A percentile compares a stretch with the other conserved stretches of the same genome.
phyloP scores from a whole-genome alignment of 192 early-diverging fungal genomes.

The Chytriomyces sp. region DNA sequence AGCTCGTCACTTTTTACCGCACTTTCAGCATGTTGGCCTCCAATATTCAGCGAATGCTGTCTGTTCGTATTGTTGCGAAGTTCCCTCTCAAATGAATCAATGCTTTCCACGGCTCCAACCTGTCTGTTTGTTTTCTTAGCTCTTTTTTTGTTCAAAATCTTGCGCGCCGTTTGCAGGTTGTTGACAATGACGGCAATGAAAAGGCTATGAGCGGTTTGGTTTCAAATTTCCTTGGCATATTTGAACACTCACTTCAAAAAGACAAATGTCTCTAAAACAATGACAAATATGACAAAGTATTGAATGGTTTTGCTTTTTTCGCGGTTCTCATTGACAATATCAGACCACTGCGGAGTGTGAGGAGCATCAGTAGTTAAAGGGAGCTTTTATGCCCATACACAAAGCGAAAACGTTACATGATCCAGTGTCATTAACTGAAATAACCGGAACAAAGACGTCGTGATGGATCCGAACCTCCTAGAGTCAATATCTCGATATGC shows the following conservation, averaged over 20 bases:
- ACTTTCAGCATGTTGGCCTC: not conserved
- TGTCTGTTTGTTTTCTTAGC: not conserved
- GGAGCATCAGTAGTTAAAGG: not conserved
- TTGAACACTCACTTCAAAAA: constrained; percentile 42
- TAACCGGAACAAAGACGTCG: constrained; percentile 29
- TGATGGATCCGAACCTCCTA: constrained; percentile 36
- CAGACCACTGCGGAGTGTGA: constrained; percentile 30
- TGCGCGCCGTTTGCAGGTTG: constrained; percentile 40
- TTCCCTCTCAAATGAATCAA: constrained; percentile 12
- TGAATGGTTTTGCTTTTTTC: constrained; percentile 31
- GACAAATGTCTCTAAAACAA: constrained; percentile 42
- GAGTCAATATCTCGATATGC: constrained; percentile 39
- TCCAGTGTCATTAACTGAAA: constrained; percentile 44
- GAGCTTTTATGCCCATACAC: not conserved
- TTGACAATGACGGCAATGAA: constrained; percentile 51
- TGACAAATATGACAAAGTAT: constrained; percentile 36
- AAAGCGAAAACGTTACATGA: not conserved
- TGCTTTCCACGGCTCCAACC: not conserved
- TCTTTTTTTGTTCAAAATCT: constrained; percentile 3
- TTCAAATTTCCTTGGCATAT: no score
- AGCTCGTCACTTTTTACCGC: not conserved
- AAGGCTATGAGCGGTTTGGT: constrained; percentile 24
- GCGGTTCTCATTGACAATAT: constrained; percentile 41
- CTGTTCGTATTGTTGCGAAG: not conserved
- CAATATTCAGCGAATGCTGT: not conserved